Percentiles rank a stretch among this genome's conserved stretches.
These are phyloP conservation scores for Monosporascus sp. DNA, from an alignment of 2,329 filamentous ascomycete genomes.

Conservation along the genomic window DNA sequence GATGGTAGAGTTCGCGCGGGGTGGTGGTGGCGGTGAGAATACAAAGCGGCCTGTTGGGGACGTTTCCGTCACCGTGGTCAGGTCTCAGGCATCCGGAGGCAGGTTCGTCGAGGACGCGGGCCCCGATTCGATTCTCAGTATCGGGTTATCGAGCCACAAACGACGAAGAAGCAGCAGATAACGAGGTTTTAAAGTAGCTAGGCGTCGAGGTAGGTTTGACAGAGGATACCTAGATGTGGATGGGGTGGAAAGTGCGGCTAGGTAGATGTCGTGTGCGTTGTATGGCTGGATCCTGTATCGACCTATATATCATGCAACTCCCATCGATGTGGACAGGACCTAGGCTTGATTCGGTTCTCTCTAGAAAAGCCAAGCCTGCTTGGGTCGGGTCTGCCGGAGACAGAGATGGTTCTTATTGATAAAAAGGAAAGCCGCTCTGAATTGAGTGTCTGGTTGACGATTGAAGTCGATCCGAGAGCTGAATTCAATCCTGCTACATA, in stretches of 20 bases:
- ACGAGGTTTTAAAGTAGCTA: conserved; percentile 6
- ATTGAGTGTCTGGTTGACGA: background rate
- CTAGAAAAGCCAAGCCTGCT: background rate
- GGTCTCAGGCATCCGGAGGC: conserved; percentile 21
- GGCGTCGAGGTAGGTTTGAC: background rate
- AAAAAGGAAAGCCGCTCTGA: background rate
- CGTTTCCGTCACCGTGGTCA: conserved; percentile 22
- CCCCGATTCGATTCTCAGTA: conserved; percentile 12
- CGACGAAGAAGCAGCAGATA: conserved; percentile 4
- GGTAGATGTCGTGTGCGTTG: background rate
- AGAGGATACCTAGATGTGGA: background rate
- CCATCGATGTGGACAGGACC: background rate
- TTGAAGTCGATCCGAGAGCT: background rate
- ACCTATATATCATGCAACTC: background rate
- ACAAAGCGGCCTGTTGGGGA: conserved; percentile 9
- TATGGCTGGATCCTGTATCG: background rate
- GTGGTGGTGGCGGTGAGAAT: conserved; percentile 2
- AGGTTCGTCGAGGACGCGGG: conserved; percentile 19
- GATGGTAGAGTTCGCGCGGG: conserved; percentile 2
- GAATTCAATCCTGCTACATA: background rate
- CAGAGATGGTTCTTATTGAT: background rate
- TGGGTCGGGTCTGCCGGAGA: background rate
- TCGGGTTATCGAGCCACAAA: background rate
- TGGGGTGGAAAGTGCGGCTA: background rate
- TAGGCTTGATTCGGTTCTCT: background rate